Conservation (phyloP, 2,329 filamentous ascomycete species). For the Cucurbitaria berberidis region DNA sequence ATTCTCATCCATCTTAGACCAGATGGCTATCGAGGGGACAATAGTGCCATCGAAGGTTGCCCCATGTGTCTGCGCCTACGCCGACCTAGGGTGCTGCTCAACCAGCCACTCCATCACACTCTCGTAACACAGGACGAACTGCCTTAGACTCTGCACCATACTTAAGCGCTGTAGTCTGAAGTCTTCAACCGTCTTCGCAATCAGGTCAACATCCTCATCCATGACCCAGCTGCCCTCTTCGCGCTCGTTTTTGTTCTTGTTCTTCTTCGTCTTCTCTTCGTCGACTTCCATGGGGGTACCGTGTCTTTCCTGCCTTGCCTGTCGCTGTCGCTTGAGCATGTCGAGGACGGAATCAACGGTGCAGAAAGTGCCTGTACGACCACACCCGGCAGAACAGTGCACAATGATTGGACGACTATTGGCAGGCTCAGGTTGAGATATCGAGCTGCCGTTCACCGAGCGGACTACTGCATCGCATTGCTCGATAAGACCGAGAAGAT, state of each 20-base stretch:
- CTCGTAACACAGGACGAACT: conserved; percentile 97
- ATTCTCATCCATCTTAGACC: not conserved
- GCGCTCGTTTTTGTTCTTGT: conserved; percentile 33
- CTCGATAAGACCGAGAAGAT: conserved; percentile 88
- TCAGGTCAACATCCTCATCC: conserved; percentile 75
- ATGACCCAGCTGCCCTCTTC: conserved; percentile 69
- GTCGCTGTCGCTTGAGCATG: conserved; percentile 87
- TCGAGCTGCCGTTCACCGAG: conserved; percentile 54
- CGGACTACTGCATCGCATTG: conserved; percentile 76
- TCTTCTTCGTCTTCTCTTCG: conserved; percentile 18
- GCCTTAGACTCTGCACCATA: conserved; percentile 94
- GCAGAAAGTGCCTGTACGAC: conserved; percentile 94
- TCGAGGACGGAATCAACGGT: conserved; percentile 95
- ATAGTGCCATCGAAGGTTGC: not conserved
- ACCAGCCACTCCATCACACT: conserved; percentile 87
- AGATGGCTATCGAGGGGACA: conserved; percentile 14
- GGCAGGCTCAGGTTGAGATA: conserved; percentile 62
- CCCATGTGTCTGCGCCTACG: conserved; percentile 18
- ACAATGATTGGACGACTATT: conserved; percentile 77
- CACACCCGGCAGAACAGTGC: conserved; percentile 95
- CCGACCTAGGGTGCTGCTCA: conserved; percentile 50
- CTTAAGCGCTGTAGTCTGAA: conserved; percentile 87
- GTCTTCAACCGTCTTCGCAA: conserved; percentile 87
- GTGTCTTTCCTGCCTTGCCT: conserved; percentile 44
- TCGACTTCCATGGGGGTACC: conserved; percentile 53